Evolutionary conservation across 176 grass and related monocot genomes (phyloP).

Genomic region (Triticum aestivum): IWGSC_CS_RefSeq_v2.1 NC_057807.1:52930708-52931207

Average conservation of each 20-base stretch:
- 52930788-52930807: conserved; percentile 53
- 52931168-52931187: conserved; percentile 26
- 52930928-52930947: conserved; percentile 22
- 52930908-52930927: conserved; percentile 29
- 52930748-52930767: conserved; percentile 38
- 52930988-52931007: conserved; percentile 38
- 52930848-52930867: conserved; percentile 53
- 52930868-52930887: conserved; percentile 46
- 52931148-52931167: conserved; percentile 23
- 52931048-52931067: conserved; percentile 11
- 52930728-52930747: conserved; percentile 30
- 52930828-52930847: conserved; percentile 28
- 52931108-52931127: conserved; percentile 32
- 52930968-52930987: conserved; percentile 16
- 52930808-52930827: conserved; percentile 28
- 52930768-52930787: conserved; percentile 77
- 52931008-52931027: conserved; percentile 37
- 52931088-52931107: conserved; percentile 39
- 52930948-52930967: conserved; percentile 23
- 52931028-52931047: conserved; percentile 33
- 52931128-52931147: conserved; percentile 38
- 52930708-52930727: conserved; percentile 31
- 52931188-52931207: conserved; percentile 34
- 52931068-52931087: conserved; percentile 19
- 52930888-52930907: conserved; percentile 42